Evolutionary conservation across 2,329 filamentous ascomycete genomes (phyloP).

Genomic region (Microdochium trichocladiopsis): DNA sequence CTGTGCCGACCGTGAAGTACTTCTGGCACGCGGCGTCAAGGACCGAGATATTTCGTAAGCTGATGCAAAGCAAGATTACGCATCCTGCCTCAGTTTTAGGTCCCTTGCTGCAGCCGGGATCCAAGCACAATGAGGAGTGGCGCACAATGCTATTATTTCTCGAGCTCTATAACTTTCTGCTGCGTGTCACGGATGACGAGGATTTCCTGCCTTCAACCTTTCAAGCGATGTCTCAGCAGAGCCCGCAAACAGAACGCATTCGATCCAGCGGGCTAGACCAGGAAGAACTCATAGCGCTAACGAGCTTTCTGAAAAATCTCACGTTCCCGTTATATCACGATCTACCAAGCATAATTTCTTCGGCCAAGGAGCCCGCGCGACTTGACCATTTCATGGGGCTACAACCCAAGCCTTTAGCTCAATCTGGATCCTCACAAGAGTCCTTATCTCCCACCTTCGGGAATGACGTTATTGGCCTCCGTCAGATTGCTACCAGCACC

Average conservation of each 20-base stretch:
- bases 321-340: slow-evolving; percentile 87
- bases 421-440: background rate
- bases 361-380: slow-evolving; percentile 13
- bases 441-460: slow-evolving; percentile 33
- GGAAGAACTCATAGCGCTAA: slow-evolving; percentile 64
- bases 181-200: slow-evolving; percentile 92
- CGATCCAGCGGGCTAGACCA: slow-evolving; percentile 63
- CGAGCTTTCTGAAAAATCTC: slow-evolving; percentile 82
- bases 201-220: slow-evolving; percentile 71
- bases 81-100: slow-evolving; percentile 15
- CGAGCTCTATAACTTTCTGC: slow-evolving; percentile 86
- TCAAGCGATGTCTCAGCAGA: slow-evolving; percentile 27
- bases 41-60: slow-evolving; percentile 30
- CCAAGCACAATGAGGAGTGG: slow-evolving; percentile 64
- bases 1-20: slow-evolving; percentile 66
- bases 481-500: slow-evolving; percentile 70
- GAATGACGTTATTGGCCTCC: slow-evolving; percentile 71
- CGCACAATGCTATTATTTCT: slow-evolving; percentile 82
- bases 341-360: slow-evolving; percentile 49
- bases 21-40: slow-evolving; percentile 64
- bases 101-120: slow-evolving; percentile 17
- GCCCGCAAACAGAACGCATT: slow-evolving; percentile 37
- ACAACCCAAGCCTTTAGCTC: background rate
- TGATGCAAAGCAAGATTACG: slow-evolving; percentile 20
- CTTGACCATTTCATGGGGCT: slow-evolving; percentile 12